A percentile compares a stretch with the other conserved stretches of the same genome.
phyloP scores from a whole-genome alignment of 2,329 filamentous ascomycete species.

The Cercospora sp. region DNA sequence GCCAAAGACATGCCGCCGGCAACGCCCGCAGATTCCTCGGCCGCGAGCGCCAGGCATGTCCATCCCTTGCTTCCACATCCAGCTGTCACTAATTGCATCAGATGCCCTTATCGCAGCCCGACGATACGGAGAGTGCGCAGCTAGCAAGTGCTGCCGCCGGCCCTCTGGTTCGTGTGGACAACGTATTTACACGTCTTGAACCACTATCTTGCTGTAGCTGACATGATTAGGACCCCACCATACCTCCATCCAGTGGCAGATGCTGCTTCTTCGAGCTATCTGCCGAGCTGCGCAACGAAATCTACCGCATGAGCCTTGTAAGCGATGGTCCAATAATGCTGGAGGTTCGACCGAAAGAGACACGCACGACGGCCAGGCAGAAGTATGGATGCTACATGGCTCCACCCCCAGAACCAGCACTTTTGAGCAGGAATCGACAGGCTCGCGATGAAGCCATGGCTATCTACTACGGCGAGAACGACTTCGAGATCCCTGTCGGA shows the following conservation, averaged over 20 bases:
- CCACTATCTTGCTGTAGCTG: too few species aligned
- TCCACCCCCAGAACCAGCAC: neutral
- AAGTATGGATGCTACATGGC: neutral
- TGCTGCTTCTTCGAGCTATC: neutral
- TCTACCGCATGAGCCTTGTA: neutral
- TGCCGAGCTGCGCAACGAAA: neutral
- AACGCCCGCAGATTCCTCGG: neutral
- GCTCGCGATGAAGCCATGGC: neutral
- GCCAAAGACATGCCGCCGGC: neutral
- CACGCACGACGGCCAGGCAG: neutral
- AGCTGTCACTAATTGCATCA: neutral
- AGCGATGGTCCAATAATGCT: neutral
- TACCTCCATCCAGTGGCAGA: neutral
- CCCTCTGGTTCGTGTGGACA: too few species aligned
- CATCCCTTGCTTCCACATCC: neutral
- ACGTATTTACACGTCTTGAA: too few species aligned
- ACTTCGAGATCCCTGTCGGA: neutral
- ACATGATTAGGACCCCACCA: neutral
- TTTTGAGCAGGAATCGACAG: neutral
- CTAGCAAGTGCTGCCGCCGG: neutral
- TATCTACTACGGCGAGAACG: slow-evolving; percentile 7
- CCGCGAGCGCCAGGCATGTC: neutral
- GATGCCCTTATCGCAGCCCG: neutral
- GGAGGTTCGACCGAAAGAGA: neutral
- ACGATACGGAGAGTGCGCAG: neutral